These are phyloP conservation scores for Penicillium freii DNA, from an alignment of 2,329 filamentous ascomycete species.

Conservation along the genomic window DNA sequence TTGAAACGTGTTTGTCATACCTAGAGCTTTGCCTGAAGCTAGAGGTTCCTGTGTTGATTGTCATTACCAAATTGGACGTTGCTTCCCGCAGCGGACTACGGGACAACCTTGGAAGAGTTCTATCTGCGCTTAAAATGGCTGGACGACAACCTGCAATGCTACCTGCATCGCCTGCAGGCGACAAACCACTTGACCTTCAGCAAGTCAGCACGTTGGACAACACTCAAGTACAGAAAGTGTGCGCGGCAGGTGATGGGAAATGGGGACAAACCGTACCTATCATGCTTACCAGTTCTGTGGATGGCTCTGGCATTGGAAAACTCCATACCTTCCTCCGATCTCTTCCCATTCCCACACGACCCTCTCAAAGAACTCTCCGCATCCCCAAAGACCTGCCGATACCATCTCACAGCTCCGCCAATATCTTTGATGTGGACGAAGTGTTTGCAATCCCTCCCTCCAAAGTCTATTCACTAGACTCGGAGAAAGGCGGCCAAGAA, in stretches of 20 bases:
- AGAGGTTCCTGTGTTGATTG: conserved; percentile 71
- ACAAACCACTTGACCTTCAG: conserved; percentile 54
- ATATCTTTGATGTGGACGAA: conserved; percentile 87
- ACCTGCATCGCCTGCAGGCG: conserved; percentile 45
- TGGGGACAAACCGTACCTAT: conserved; percentile 69
- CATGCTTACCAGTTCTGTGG: conserved; percentile 80
- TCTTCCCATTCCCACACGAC: conserved; percentile 64
- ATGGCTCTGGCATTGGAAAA: conserved; percentile 75
- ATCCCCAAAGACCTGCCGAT: conserved; percentile 13
- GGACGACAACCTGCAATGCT: conserved; percentile 74
- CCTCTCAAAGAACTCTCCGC: conserved; percentile 23
- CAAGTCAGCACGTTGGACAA: conserved; percentile 57
- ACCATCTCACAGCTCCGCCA: conserved; percentile 52
- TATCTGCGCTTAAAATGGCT: conserved; percentile 73
- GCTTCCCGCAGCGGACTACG: conserved; percentile 71
- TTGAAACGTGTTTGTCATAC: conserved; percentile 75
- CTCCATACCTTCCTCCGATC: conserved; percentile 77
- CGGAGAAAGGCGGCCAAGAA: conserved; percentile 41
- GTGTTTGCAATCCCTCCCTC: conserved; percentile 73
- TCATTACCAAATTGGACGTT: conserved; percentile 88
- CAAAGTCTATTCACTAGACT: conserved; percentile 50
- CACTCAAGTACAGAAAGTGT: conserved; percentile 56
- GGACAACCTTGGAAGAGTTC: conserved; percentile 67
- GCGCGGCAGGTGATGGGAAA: conserved; percentile 42
- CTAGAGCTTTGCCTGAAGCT: conserved; percentile 82